A percentile compares a stretch with the other conserved stretches of the same genome.
These are phyloP conservation scores for Pseudopithomyces maydicus DNA, from an alignment of 2,329 filamentous ascomycete genomes.

Conservation along the genomic window DNA sequence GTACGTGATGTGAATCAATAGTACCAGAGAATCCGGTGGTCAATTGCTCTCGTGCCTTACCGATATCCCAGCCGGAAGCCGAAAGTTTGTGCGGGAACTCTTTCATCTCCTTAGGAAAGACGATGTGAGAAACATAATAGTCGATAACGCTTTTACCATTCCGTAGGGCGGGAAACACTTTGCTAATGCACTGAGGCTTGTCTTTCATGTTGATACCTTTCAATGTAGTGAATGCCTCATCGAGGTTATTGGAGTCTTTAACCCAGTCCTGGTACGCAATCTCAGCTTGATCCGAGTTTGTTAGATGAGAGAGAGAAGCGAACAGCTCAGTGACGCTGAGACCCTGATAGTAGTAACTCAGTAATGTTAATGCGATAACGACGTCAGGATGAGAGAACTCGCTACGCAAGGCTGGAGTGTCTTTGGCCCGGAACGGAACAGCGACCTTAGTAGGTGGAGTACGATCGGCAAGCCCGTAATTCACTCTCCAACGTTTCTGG, in stretches of 20 bases:
- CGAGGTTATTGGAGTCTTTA: slow-evolving; percentile 26
- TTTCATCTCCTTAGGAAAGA: slow-evolving; percentile 66
- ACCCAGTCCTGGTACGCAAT: slow-evolving; percentile 60
- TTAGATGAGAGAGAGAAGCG: slow-evolving; percentile 53
- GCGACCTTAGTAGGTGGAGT: slow-evolving; percentile 57
- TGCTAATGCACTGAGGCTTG: slow-evolving; percentile 48
- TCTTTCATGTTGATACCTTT: slow-evolving; percentile 52
- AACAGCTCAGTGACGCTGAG: slow-evolving; percentile 58
- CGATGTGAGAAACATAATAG: slow-evolving; percentile 63
- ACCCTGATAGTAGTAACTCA: slow-evolving; percentile 70
- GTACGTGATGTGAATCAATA: slow-evolving; percentile 62
- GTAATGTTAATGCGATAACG: slow-evolving; percentile 65
- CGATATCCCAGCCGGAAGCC: slow-evolving; percentile 71
- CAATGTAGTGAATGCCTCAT: slow-evolving; percentile 46
- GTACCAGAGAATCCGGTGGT: slow-evolving; percentile 74
- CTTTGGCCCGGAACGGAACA: slow-evolving; percentile 71
- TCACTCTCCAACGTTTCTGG: slow-evolving; percentile 67
- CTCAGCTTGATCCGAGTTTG: slow-evolving; percentile 57
- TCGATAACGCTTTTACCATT: slow-evolving; percentile 62
- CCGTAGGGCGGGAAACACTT: slow-evolving; percentile 60
- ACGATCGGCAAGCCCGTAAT: slow-evolving; percentile 60
- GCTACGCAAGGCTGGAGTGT: slow-evolving; percentile 63
- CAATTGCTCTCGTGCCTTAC: slow-evolving; percentile 50
- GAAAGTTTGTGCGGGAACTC: slow-evolving; percentile 68
- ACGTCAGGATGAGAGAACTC: slow-evolving; percentile 74